Base-by-base conservation (phyloP, 192 early-diverging fungal genomes). In the Backusella mclennaniae region DNA sequence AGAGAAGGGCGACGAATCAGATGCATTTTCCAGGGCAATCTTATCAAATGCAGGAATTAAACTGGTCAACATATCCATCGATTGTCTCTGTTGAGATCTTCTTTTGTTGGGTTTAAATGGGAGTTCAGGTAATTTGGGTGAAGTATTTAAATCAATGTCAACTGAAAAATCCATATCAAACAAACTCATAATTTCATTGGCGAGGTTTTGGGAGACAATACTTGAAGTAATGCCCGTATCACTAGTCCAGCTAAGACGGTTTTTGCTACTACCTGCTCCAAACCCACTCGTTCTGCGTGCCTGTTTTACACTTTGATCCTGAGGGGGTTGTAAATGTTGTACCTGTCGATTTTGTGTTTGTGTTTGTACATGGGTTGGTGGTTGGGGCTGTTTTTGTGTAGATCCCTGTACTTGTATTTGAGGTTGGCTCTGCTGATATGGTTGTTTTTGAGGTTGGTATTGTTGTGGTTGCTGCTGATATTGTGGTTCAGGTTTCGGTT, bases 141-240 rank as follows among this genome's bases (percentile, higher is more conserved):
- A 66, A 12, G 76, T 73, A 49, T 74, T 72, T 11, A 80, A 19
- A 23, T 77, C 53, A 9, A 80, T 76, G 39, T 82, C 75, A 7
- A 82, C 66, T 19, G 70, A 67, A 63, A 84, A 84, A 26, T 84
- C 82, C 82, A 84, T 84, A 63, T 84, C 79, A 73, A 84, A 84
- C 11, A 84, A 46, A 33, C 69, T 78, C 75, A 80, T 80, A 17
- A 84, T 66, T 66, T 84, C 82, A 15, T 69, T 71, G 4, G 82
- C 82, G 4, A 84, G 46, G 35, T 76, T 71, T 39, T 84, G 82
- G 14, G 82, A 74, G 15, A 74, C 70, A 19, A 59, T 67, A 63
- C 68, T 63, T 2, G 79, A 80, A 1, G 76, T 66, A 19, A 78
- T 8, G 2, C 76, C 75, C 14, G 71, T 71, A n/a, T 80, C 78